Conservation (phyloP, 352 stramenopile species). For the Blastocystis sp. region DNA sequence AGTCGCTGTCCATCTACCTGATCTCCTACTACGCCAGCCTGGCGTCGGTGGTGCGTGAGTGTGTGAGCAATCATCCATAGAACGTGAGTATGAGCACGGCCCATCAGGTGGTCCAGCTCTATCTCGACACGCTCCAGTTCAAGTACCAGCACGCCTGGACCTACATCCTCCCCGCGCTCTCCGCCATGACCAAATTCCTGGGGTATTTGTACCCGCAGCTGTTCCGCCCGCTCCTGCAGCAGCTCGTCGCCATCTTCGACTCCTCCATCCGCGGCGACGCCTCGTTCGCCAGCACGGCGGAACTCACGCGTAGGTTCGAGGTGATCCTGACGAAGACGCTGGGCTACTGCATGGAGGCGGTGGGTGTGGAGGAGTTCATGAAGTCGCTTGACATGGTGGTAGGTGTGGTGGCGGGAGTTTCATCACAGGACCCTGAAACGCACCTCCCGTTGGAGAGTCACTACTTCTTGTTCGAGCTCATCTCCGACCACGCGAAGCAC, state of each 20-base stretch:
- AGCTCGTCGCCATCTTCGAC: slow-evolving; percentile 43
- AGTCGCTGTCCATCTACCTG: slow-evolving; percentile 33
- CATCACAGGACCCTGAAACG: slow-evolving; percentile 1
- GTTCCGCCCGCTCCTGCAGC: slow-evolving; percentile 15
- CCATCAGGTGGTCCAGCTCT: slow-evolving; percentile 5
- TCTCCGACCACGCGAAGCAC: slow-evolving; percentile 26
- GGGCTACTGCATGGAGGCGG: slow-evolving; percentile 37
- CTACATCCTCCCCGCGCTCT: slow-evolving; percentile 16
- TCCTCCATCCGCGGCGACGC: slow-evolving; percentile 3
- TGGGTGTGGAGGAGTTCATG: slow-evolving; percentile 18
- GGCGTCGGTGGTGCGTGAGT: not conserved
- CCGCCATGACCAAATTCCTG: slow-evolving; percentile 5
- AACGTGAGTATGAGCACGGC: not conserved
- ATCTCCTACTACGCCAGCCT: slow-evolving; percentile 30
- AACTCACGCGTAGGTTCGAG: slow-evolving; percentile 4
- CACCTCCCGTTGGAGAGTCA: slow-evolving; percentile 11
- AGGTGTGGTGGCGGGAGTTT: not conserved
- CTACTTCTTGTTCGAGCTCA: slow-evolving; percentile 23
- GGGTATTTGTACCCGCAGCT: not conserved
- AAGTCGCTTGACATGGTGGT: not conserved
- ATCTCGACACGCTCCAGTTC: slow-evolving; percentile 41
- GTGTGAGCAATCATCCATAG: not conserved
- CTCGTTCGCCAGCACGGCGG: not conserved
- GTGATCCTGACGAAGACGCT: slow-evolving; percentile 38
- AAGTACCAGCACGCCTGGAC: slow-evolving; percentile 41